Conservation (phyloP, 768 basidiomycete genomes). For the Mycena crocata region DNA sequence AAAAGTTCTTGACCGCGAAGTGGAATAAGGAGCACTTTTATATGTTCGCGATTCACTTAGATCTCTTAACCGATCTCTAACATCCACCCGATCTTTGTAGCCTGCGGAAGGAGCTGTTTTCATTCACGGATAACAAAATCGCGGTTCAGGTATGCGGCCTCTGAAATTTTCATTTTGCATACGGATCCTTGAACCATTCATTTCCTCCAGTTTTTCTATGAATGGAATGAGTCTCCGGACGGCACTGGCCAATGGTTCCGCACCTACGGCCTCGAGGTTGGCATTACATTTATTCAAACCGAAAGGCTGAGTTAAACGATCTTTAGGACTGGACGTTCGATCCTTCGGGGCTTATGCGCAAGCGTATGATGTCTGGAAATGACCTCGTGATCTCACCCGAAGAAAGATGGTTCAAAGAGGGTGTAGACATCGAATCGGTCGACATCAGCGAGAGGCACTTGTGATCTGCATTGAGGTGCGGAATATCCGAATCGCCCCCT, state of each 20-base stretch:
- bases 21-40: constrained; percentile 66
- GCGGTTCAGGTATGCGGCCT: constrained; percentile 55
- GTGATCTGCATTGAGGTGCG: constrained; percentile 37
- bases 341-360: constrained; percentile 61
- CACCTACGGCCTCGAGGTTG: constrained; percentile 59
- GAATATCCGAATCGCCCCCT: too few species aligned
- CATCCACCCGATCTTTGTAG: constrained; percentile 10
- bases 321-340: constrained; percentile 68
- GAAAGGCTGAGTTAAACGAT: neutral
- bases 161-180: neutral
- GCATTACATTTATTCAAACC: constrained; percentile 18
- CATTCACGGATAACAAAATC: constrained; percentile 65
- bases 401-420: constrained; percentile 66
- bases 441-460: constrained; percentile 49
- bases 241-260: constrained; percentile 55
- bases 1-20: constrained; percentile 60
- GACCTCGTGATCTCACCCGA: constrained; percentile 57
- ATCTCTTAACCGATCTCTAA: neutral
- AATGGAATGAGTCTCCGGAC: constrained; percentile 61
- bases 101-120: constrained; percentile 65
- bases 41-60: constrained; percentile 29
- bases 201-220: constrained; percentile 48
- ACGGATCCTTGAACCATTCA: constrained; percentile 16
- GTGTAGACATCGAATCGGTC: constrained; percentile 51
- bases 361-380: constrained; percentile 65